Evolutionary conservation across 2,329 filamentous ascomycete genomes (phyloP).

Genomic region (Herpotrichia juniperi): DNA sequence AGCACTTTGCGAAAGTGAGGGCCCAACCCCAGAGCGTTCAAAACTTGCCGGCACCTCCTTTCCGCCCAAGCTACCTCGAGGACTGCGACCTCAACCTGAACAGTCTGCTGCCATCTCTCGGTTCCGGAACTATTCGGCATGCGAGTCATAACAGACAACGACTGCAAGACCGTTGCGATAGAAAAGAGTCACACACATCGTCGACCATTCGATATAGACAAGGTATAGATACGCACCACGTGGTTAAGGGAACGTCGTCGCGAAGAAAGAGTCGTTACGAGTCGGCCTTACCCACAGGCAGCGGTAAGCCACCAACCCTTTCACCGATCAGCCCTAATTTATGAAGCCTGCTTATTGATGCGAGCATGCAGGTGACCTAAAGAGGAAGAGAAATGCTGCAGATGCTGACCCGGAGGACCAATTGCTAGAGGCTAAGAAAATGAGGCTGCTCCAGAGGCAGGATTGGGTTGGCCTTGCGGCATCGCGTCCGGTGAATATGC

Average conservation of each 20-base stretch:
- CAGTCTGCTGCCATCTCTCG: conserved; percentile 11
- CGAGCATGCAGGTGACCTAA: not conserved
- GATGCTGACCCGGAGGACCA: conserved; percentile 20
- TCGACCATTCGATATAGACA: not conserved
- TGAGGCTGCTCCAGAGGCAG: conserved; percentile 32
- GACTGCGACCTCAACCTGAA: conserved; percentile 13
- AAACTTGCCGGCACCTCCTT: conserved; percentile 19
- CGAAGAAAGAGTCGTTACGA: not conserved
- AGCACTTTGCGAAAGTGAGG: conserved; percentile 53
- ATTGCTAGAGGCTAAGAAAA: conserved; percentile 34
- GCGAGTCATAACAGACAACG: conserved; percentile 12
- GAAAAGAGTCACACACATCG: not conserved
- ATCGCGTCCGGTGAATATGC: conserved; percentile 36
- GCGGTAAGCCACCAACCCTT: conserved; percentile 13
- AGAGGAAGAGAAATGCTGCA: conserved; percentile 8
- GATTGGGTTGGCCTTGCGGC: conserved; percentile 44
- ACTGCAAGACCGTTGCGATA: not conserved
- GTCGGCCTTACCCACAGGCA: not conserved
- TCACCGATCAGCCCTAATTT: conserved; percentile 14
- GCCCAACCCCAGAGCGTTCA: conserved; percentile 32
- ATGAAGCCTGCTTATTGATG: not conserved
- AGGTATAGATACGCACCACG: not conserved
- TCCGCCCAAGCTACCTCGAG: conserved; percentile 31
- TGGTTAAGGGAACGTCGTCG: not conserved
- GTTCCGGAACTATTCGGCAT: conserved; percentile 16